Percentiles rank a stretch among this genome's conserved stretches.
phyloP scores from a whole-genome alignment of 129 eudicot species.

The Daucus carota region DNA sequence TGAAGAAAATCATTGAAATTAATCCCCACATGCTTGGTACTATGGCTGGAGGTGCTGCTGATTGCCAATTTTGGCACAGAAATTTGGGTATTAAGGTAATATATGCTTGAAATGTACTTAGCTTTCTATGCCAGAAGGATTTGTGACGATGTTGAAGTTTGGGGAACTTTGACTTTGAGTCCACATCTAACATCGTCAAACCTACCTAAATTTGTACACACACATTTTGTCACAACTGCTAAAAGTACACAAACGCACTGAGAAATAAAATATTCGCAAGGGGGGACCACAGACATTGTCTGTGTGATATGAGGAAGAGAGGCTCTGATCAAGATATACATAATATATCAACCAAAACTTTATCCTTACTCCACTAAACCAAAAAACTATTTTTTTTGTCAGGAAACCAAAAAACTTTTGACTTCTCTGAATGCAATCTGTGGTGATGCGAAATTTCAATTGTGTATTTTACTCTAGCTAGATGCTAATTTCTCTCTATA shows the following conservation, averaged over 20 bases:
- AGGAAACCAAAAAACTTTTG: background rate
- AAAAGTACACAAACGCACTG: too few species aligned
- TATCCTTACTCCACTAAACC: background rate
- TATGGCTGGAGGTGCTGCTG: constrained; percentile 99
- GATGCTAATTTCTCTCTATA: background rate
- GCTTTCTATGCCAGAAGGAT: background rate
- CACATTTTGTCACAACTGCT: background rate
- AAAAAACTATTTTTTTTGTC: background rate
- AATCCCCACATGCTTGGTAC: constrained; percentile 98
- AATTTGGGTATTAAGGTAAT: constrained; percentile 92
- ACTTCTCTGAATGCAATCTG: background rate
- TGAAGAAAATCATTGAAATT: constrained; percentile 94
- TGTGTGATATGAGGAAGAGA: background rate
- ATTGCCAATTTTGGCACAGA: constrained; percentile 99
- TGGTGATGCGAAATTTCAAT: background rate
- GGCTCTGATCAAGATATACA: background rate
- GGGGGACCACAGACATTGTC: background rate
- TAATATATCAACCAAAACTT: background rate
- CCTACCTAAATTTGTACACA: background rate
- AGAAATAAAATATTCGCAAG: background rate
- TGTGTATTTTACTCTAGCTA: too few species aligned
- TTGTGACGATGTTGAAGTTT: background rate
- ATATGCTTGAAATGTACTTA: background rate
- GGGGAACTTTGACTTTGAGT: background rate
- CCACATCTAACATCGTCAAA: background rate